Base-by-base conservation (phyloP, 164 flowering plant genomes). In the Annona squamosa region DNA sequence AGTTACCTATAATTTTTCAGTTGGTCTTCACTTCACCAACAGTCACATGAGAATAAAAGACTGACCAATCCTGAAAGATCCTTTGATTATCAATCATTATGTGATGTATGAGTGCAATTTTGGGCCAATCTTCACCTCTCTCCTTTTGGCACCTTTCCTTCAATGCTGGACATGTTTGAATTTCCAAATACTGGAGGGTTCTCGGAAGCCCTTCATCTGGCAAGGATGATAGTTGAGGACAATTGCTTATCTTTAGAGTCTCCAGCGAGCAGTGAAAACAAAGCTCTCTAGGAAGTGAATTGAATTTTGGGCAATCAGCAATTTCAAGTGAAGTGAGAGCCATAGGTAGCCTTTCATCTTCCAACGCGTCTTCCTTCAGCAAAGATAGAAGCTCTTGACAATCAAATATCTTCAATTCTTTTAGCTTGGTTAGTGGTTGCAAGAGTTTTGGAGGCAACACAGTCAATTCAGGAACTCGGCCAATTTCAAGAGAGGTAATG, bases 401-500 rank as follows among this genome's bases (percentile, higher is more conserved):
- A 48, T 63, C 67, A 13, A 65, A 16, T 67, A 78, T 68, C 63
- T 42, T 71, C 69, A 78, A 48, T 4, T 61, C 47, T 43, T 63
- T 72, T 5, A 78, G 69, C 18, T 47, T n/a, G n/a, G 43, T 47
- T 9, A 74, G 80, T 1, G 66, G 37, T 43, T 18, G 13, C 69
- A 3, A 78, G 19, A 63, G 67, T 65, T 46, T 42, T 52, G 5
- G 37, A 18, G 78, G 73, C 17, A 78, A 16, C 45, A 16, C 6
- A 3, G 48, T 1, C 65, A 72, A 42, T 1, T 69, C 69, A 4
- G 16, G 45, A 13, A 77, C 18, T 1, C 2, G 16, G 4, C 62
- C 69, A 44, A 77, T 68, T 1, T 26, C 61, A 63, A 77, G 79
- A n/a, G 17, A 63, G 37, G 72, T 67, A 19, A 77, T 63, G 48